Conservation (phyloP, 345 rosid genomes). For the Punica granatum region DNA sequence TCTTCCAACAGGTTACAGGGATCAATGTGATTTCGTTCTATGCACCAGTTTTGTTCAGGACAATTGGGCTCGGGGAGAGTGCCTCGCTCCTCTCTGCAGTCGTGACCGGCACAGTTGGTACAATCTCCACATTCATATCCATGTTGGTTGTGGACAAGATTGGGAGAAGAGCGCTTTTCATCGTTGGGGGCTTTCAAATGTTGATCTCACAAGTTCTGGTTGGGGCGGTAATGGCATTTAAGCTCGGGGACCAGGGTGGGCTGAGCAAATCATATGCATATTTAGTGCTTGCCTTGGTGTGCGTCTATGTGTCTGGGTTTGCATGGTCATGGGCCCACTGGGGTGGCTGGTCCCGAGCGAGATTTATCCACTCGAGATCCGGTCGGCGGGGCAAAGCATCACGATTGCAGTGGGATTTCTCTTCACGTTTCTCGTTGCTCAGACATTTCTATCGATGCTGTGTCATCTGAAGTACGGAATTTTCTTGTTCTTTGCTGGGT, state of each 20-base stretch:
- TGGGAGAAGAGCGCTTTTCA: constrained; percentile 43
- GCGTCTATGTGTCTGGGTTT: constrained; percentile 32
- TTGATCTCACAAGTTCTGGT: constrained; percentile 40
- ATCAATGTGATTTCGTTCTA: constrained; percentile 65
- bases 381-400: constrained; percentile 40
- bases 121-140: constrained; percentile 31
- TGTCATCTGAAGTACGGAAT: constrained; percentile 36
- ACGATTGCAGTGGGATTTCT: constrained; percentile 33
- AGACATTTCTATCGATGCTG: constrained; percentile 28
- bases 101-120: constrained; percentile 41
- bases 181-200: constrained; percentile 58
- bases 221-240: constrained; percentile 34
- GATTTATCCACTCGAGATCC: constrained; percentile 33
- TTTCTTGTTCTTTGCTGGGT: constrained; percentile 44
- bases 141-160: constrained; percentile 55
- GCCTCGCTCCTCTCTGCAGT: constrained; percentile 48
- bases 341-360: constrained; percentile 48
- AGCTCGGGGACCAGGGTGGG: constrained; percentile 43
- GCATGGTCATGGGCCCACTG: constrained; percentile 46
- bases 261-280: constrained; percentile 28
- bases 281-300: constrained; percentile 22
- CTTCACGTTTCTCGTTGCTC: constrained; percentile 35
- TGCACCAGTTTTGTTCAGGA: constrained; percentile 57
- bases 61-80: constrained; percentile 58
- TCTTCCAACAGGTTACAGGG: constrained; percentile 70